Evolutionary conservation across 257 asterid genomes (phyloP).

Genomic region (Nicotiana knightiana): DNA sequence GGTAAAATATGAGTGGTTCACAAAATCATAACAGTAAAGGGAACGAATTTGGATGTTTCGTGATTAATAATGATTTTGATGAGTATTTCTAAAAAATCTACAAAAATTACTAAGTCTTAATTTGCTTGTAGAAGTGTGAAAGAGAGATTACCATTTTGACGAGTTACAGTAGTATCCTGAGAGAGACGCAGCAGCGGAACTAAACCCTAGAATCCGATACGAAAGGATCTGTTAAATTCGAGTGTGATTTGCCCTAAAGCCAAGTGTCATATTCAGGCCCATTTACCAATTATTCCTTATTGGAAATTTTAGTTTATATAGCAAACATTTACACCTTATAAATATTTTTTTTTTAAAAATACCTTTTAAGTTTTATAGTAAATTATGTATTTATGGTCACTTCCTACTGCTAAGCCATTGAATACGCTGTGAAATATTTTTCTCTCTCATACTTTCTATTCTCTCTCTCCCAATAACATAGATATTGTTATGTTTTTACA

Average conservation of each 20-base stretch:
- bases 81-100: background rate
- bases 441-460: no score
- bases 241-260: background rate
- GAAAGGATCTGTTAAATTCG: background rate
- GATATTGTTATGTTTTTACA: no score
- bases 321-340: no score
- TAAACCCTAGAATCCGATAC: background rate
- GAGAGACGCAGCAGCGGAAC: background rate
- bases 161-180: background rate
- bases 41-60: background rate
- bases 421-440: no score
- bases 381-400: no score
- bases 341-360: no score
- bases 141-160: slow-evolving; percentile 3
- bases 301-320: no score
- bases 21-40: background rate
- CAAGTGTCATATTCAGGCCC: background rate
- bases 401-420: no score
- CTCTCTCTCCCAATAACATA: no score
- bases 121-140: background rate
- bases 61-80: background rate
- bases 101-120: background rate
- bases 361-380: no score
- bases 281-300: background rate
- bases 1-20: background rate